Conservation (phyloP, 2,329 filamentous ascomycete species). For the Clarireedia homoeocarpa region DNA sequence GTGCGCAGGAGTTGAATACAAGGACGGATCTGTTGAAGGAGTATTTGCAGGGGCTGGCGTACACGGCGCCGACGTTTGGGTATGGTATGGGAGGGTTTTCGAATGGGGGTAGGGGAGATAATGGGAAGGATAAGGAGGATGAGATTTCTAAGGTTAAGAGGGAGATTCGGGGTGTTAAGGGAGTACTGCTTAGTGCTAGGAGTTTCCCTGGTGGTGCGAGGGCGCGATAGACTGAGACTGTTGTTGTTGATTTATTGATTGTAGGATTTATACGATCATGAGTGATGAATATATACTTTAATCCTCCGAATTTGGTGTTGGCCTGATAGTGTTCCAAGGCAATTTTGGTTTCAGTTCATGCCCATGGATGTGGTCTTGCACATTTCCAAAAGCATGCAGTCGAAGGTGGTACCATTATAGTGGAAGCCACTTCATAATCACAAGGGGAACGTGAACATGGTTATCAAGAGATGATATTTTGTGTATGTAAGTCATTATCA, state of each 20-base stretch:
- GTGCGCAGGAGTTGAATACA: slow-evolving; percentile 18
- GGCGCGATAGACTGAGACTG: slow-evolving; percentile 3
- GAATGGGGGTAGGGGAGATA: slow-evolving; percentile 25
- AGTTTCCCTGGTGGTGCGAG: slow-evolving; percentile 50
- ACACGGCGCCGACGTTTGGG: slow-evolving; percentile 31
- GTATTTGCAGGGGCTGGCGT: slow-evolving; percentile 56
- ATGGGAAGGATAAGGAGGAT: slow-evolving; percentile 42
- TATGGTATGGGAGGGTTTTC: slow-evolving; percentile 26
- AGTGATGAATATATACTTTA: background rate
- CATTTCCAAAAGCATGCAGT: background rate
- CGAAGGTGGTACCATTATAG: too few relatives aligned
- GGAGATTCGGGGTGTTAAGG: slow-evolving; percentile 73
- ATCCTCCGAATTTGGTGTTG: background rate
- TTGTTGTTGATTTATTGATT: too few relatives aligned
- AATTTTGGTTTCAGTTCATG: too few relatives aligned
- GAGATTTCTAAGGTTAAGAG: slow-evolving; percentile 66
- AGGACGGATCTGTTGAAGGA: slow-evolving; percentile 47
- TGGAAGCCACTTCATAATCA: background rate
- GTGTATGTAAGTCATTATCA: background rate
- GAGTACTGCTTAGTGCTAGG: slow-evolving; percentile 64
- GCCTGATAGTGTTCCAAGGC: too few relatives aligned
- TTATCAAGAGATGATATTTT: background rate
- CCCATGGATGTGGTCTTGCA: background rate
- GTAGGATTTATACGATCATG: slow-evolving; percentile 9
- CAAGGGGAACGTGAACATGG: background rate